Evolutionary conservation across 345 rosid species (phyloP).

Genomic region (Moringa oleifera): DNA sequence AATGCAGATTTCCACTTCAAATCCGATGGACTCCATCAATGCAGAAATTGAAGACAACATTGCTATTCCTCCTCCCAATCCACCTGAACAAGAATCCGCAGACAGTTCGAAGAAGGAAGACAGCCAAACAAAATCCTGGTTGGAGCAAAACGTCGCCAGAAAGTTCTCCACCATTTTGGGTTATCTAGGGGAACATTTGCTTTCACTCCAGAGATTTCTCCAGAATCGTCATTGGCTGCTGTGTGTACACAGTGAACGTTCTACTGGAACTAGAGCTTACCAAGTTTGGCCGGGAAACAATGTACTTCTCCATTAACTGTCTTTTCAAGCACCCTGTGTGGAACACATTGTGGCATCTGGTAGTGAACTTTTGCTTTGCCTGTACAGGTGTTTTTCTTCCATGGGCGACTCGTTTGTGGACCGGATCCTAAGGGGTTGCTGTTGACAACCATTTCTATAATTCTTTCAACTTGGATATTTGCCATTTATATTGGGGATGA

Average conservation of each 20-base stretch:
- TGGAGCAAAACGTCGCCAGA: not conserved
- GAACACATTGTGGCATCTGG: not conserved
- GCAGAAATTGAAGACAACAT: too few species aligned
- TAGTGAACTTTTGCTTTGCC: too few species aligned
- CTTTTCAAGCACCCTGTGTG: too few species aligned
- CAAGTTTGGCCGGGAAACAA: constrained; percentile 46
- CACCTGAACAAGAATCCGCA: too few species aligned
- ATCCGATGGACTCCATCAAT: too few species aligned
- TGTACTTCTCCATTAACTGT: constrained; percentile 12
- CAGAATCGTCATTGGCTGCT: constrained; percentile 21
- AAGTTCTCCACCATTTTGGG: constrained; percentile 2
- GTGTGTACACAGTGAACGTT: constrained; percentile 11
- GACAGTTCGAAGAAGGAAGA: not conserved
- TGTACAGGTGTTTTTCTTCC: constrained; percentile 38
- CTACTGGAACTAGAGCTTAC: constrained; percentile 23
- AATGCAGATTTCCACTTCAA: too few species aligned
- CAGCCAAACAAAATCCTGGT: not conserved
- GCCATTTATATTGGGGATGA: constrained; percentile 20
- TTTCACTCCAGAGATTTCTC: constrained; percentile 4
- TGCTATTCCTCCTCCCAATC: too few species aligned
- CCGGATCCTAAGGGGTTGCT: constrained; percentile 40
- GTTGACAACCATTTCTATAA: constrained; percentile 23
- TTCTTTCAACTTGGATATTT: constrained; percentile 36
- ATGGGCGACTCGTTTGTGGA: constrained; percentile 33
- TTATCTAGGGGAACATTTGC: not conserved